Evolutionary conservation across 2,329 filamentous ascomycete genomes (phyloP).

Genomic region (Huntiella bhutanensis): DNA sequence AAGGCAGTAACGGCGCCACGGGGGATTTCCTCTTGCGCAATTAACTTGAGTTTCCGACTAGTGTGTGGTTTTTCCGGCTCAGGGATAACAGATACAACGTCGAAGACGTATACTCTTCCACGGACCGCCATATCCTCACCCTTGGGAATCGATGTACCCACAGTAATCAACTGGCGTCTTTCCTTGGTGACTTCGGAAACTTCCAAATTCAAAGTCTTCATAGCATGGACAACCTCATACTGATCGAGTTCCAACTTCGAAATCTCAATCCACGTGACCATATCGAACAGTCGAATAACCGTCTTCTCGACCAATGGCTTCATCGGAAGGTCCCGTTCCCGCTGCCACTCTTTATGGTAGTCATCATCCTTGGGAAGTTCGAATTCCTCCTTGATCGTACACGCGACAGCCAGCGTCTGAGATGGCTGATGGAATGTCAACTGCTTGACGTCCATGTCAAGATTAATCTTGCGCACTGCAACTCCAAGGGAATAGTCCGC

Average conservation of each 20-base stretch:
- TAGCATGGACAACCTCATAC: slow-evolving; percentile 59
- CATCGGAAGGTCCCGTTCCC: slow-evolving; percentile 40
- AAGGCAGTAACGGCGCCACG: slow-evolving; percentile 80
- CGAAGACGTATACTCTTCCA: slow-evolving; percentile 76
- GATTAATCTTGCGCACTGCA: slow-evolving; percentile 49
- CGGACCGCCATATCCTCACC: slow-evolving; percentile 80
- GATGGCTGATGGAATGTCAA: slow-evolving; percentile 61
- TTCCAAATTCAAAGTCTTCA: slow-evolving; percentile 72
- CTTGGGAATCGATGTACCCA: slow-evolving; percentile 70
- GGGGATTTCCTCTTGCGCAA: slow-evolving; percentile 78
- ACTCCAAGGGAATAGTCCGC: slow-evolving; percentile 60
- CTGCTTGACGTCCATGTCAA: slow-evolving; percentile 52
- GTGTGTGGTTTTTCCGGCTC: slow-evolving; percentile 74
- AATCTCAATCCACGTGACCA: slow-evolving; percentile 58
- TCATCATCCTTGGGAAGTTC: slow-evolving; percentile 75
- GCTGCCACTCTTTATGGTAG: slow-evolving; percentile 61
- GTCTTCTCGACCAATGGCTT: slow-evolving; percentile 53
- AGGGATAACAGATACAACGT: slow-evolving; percentile 79
- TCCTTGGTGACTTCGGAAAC: slow-evolving; percentile 82
- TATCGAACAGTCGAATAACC: slow-evolving; percentile 59
- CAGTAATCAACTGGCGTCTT: slow-evolving; percentile 59
- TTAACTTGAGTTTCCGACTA: slow-evolving; percentile 63
- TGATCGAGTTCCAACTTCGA: slow-evolving; percentile 56
- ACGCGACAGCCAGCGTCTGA: slow-evolving; percentile 58
- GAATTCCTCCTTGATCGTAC: slow-evolving; percentile 49